Percentiles rank a stretch among this genome's conserved stretches.
Conservation (phyloP, 2,329 filamentous ascomycete species). For the Hypoxylon sp. region DNA sequence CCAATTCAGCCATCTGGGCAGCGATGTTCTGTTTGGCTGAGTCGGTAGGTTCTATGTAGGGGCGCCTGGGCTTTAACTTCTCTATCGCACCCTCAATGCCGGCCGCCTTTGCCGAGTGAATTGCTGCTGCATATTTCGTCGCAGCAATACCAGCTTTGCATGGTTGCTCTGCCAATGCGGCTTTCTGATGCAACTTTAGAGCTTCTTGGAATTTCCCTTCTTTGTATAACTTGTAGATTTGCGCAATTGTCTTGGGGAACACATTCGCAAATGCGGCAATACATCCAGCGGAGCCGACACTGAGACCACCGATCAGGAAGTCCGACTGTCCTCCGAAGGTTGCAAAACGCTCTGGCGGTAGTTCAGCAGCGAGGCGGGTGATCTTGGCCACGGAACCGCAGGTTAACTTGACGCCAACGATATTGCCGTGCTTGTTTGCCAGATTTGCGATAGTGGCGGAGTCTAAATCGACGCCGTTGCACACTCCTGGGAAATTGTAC, state of each 20-base stretch:
- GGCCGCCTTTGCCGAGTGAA: conserved; percentile 71
- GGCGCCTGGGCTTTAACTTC: conserved; percentile 71
- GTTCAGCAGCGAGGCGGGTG: conserved; percentile 66
- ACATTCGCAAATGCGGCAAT: conserved; percentile 76
- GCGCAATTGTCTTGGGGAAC: conserved; percentile 69
- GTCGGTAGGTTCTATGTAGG: conserved; percentile 68
- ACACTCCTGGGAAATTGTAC: conserved; percentile 79
- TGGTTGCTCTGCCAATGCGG: conserved; percentile 75
- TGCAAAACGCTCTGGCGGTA: conserved; percentile 72
- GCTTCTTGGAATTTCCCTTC: conserved; percentile 72
- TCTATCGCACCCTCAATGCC: conserved; percentile 72
- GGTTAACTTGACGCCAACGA: conserved; percentile 77
- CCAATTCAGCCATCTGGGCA: conserved; percentile 58
- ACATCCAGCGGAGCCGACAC: conserved; percentile 71
- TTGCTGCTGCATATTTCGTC: conserved; percentile 77
- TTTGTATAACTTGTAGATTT: conserved; percentile 73
- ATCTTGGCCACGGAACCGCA: conserved; percentile 75
- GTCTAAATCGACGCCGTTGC: conserved; percentile 77
- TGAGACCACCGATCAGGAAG: conserved; percentile 74
- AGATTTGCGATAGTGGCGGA: conserved; percentile 72
- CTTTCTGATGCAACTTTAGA: conserved; percentile 71
- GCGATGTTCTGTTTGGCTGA: conserved; percentile 61
- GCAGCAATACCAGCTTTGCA: conserved; percentile 77
- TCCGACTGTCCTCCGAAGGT: conserved; percentile 81
- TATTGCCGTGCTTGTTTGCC: conserved; percentile 64